These are phyloP conservation scores for Macrophomina phaseolina DNA, from an alignment of 2,329 filamentous ascomycete species.

Conservation along the genomic window DNA sequence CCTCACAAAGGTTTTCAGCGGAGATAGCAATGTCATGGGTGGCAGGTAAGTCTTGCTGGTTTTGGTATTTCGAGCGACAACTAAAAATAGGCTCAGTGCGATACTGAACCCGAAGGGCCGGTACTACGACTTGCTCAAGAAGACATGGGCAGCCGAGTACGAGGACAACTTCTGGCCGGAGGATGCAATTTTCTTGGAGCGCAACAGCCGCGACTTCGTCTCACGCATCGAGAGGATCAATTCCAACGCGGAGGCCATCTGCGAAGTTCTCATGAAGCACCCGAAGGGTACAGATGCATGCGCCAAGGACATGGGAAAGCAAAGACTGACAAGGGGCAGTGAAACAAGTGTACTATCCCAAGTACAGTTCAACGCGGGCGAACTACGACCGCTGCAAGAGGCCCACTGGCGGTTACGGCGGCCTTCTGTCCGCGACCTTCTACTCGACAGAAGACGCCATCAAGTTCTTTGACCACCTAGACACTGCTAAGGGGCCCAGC, in stretches of 20 bases:
- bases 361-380: constrained; percentile 69
- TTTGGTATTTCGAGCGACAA: constrained; percentile 23
- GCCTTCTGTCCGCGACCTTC: constrained; percentile 85
- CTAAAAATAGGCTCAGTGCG: constrained; percentile 44
- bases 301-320: not conserved
- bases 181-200: constrained; percentile 92
- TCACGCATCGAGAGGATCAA: constrained; percentile 85
- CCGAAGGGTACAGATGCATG: constrained; percentile 50
- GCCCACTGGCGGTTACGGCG: constrained; percentile 82
- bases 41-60: constrained; percentile 61
- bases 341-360: constrained; percentile 86
- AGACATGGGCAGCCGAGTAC: constrained; percentile 67
- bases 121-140: constrained; percentile 74
- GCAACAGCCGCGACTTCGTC: constrained; percentile 92
- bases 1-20: constrained; percentile 95
- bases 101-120: constrained; percentile 70
- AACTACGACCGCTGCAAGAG: constrained; percentile 82
- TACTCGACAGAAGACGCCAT: constrained; percentile 71
- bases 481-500: constrained; percentile 92
- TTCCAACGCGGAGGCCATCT: constrained; percentile 81
- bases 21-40: constrained; percentile 98
- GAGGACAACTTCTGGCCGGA: constrained; percentile 95
- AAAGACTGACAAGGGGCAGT: constrained; percentile 52
- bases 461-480: constrained; percentile 82
- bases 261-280: constrained; percentile 68